phyloP scores from a whole-genome alignment of 805 yeast species.

The Saitoella complicata region DNA sequence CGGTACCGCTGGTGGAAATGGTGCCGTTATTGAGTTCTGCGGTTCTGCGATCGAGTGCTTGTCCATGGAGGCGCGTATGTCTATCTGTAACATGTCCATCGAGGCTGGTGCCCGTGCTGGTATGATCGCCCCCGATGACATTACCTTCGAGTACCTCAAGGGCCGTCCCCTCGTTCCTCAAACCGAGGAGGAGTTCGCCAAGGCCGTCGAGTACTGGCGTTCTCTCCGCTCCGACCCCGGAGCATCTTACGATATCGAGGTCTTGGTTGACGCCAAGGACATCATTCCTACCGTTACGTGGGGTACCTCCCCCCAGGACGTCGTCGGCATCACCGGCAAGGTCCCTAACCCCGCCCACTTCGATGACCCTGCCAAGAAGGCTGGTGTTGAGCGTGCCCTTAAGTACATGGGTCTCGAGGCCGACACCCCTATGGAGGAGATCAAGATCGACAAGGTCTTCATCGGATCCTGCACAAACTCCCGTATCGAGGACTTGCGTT shows the following conservation, averaged over 20 bases:
- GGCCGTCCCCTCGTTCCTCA: constrained; percentile 91
- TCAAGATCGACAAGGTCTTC: constrained; percentile 79
- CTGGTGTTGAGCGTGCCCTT: constrained; percentile 83
- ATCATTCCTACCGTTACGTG: constrained; percentile 93
- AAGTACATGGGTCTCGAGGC: constrained; percentile 82
- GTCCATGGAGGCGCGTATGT: constrained; percentile 97
- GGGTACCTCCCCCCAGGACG: constrained; percentile 99
- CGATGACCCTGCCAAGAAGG: constrained; percentile 47
- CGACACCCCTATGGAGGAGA: constrained; percentile 59
- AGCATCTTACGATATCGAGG: constrained; percentile 75
- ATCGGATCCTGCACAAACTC: constrained; percentile 98
- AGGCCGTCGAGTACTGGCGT: constrained; percentile 83
- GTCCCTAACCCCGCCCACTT: constrained; percentile 78
- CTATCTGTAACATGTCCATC: constrained; percentile 97
- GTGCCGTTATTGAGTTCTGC: constrained; percentile 88
- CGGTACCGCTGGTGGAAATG: constrained; percentile 99
- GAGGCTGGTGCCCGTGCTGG: constrained; percentile 99
- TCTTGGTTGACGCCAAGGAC: constrained; percentile 64
- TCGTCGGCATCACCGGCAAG: constrained; percentile 75
- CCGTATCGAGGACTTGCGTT: constrained; percentile 90
- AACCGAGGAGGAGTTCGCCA: constrained; percentile 82
- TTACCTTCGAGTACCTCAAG: constrained; percentile 72
- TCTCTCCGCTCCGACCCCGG: constrained; percentile 77
- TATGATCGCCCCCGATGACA: constrained; percentile 92
- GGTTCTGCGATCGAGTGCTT: constrained; percentile 84